A percentile compares a stretch with the other conserved stretches of the same genome.
Evolutionary conservation across 495 filamentous ascomycete genomes (phyloP).

Genomic region (Gamarada debralockiae): DNA sequence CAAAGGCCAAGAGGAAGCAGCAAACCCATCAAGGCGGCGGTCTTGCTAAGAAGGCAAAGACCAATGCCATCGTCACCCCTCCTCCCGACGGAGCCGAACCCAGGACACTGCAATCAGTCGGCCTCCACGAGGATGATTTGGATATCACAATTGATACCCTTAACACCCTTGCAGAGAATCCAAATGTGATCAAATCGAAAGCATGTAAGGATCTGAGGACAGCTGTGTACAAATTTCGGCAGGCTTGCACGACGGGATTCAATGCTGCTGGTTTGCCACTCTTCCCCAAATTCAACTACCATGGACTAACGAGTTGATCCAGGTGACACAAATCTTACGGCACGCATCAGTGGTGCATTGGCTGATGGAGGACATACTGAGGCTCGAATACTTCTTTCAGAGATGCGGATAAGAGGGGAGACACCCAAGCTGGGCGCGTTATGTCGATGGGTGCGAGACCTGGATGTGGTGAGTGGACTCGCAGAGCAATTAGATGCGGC

Average conservation of each 20-base stretch:
- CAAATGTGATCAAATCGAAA: not conserved
- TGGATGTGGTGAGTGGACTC: slow-evolving; percentile 42
- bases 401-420: slow-evolving; percentile 40
- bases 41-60: slow-evolving; percentile 27
- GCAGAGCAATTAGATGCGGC: slow-evolving; percentile 21
- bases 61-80: slow-evolving; percentile 27
- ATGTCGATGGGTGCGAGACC: slow-evolving; percentile 45
- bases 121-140: slow-evolving; percentile 35
- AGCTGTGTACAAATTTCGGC: slow-evolving; percentile 15
- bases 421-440: slow-evolving; percentile 42
- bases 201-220: slow-evolving; percentile 6
- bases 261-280: slow-evolving; percentile 26
- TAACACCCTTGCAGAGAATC: slow-evolving; percentile 11
- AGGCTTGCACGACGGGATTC: slow-evolving; percentile 40
- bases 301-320: slow-evolving; percentile 1
- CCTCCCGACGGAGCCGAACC: slow-evolving; percentile 29
- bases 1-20: slow-evolving; percentile 27
- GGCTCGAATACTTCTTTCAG: slow-evolving; percentile 38
- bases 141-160: not conserved
- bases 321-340: slow-evolving; percentile 35
- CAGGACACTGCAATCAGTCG: slow-evolving; percentile 30
- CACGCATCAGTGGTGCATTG: slow-evolving; percentile 36
- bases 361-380: slow-evolving; percentile 39
- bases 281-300: not conserved
- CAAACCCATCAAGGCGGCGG: slow-evolving; percentile 21